A percentile compares a stretch with the other conserved stretches of the same genome.
phyloP scores from a whole-genome alignment of 495 filamentous ascomycete species.

The Aspergillus ostianus region DNA sequence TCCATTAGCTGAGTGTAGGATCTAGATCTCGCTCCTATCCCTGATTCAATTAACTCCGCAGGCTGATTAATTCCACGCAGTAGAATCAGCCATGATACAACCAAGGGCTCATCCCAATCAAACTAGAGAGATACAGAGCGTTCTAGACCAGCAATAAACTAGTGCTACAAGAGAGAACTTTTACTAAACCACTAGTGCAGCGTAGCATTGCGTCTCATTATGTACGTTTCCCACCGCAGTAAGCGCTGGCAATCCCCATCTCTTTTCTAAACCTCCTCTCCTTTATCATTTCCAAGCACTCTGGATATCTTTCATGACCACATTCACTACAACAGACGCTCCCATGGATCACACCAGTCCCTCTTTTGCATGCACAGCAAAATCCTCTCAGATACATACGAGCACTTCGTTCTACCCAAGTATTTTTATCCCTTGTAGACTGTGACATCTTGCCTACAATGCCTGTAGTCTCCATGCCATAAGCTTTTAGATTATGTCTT shows the following conservation, averaged over 20 bases:
- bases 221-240: background rate
- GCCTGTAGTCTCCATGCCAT: background rate
- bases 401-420: background rate
- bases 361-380: background rate
- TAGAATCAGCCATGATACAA: too few relatives aligned
- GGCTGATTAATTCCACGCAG: too few relatives aligned
- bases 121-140: too few relatives aligned
- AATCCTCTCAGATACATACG: background rate
- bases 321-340: background rate
- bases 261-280: background rate
- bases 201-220: background rate
- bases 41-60: too few relatives aligned
- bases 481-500: background rate
- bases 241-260: background rate
- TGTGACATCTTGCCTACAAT: background rate
- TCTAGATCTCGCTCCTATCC: too few relatives aligned
- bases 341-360: background rate
- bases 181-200: background rate
- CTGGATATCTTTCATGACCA: background rate
- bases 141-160: background rate
- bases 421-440: background rate
- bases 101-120: too few relatives aligned
- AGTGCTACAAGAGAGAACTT: background rate
- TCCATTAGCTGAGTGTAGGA: too few relatives aligned
- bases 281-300: background rate